Base-by-base conservation (phyloP, 371 early-diverging fungal genomes). In the Capillidium heterosporum region DNA sequence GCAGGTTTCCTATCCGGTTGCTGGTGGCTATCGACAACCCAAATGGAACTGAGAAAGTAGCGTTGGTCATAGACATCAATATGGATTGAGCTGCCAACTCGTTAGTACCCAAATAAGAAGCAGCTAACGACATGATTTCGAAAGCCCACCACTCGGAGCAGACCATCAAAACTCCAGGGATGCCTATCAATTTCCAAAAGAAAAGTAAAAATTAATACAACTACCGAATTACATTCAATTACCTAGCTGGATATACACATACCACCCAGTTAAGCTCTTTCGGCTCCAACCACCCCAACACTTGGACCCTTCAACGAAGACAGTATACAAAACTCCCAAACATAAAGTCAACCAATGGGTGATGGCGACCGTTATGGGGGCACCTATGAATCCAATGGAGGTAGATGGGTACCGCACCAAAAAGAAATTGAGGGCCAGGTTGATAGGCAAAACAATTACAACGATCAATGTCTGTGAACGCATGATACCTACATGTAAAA, bases 201-300 rank as follows among this genome's bases (percentile, higher is more conserved):
- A 27, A 23, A 13, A 29, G 29, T 13, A 5, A 5, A 13, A 23
- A 19, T 24, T 23, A 19, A n/a, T 78, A 51, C 28, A 81, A 72
- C n/a, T n/a, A n/a, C n/a, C 78, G 67, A 77, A 85, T 84, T 19
- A 80, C 52, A 28, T 80, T 73, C 5, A 84, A 81, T 81, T 48
- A 0, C 85, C 91, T 41, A 91, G 69, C 46, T 72, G 72, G 49
- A 85, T 56, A 61, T 82, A 87, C 23, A 75, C 71, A 59, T 72
- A 71, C 77, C 77, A 80, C 4, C 70, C 71, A 43, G 65, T 63
- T 27, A 89, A 63, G 5, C 80, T 75, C 48, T 78, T 80, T 19
- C 72, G 65, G 1, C 83, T 77, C 88, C 90, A 91, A 7, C 89
- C 90, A 21, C 85, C 86, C 89, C 91, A 94, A 2, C 77, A 74